A percentile compares a stretch with the other conserved stretches of the same genome.
phyloP scores from a whole-genome alignment of 768 basidiomycete genomes.

The Suillus spraguei region DNA sequence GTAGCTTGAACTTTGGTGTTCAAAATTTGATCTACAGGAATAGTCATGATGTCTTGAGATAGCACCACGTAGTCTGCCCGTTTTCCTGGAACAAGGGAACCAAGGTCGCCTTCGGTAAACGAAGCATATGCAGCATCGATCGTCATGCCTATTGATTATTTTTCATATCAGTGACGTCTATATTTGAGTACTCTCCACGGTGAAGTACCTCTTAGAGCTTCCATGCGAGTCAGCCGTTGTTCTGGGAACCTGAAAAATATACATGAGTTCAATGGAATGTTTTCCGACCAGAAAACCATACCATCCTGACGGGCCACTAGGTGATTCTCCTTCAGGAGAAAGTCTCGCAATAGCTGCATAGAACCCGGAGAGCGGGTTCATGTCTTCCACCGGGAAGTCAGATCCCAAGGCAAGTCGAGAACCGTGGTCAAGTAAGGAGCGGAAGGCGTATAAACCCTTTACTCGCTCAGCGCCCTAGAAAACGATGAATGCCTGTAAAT shows the following conservation, averaged over 20 bases:
- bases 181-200: background rate
- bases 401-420: constrained; percentile 80
- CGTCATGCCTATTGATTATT: constrained; percentile 66
- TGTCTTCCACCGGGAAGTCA: constrained; percentile 87
- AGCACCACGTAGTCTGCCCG: constrained; percentile 86
- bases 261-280: background rate
- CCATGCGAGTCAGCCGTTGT: constrained; percentile 70
- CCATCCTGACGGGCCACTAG: constrained; percentile 86
- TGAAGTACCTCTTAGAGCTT: constrained; percentile 71
- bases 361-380: constrained; percentile 84
- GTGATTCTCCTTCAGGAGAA: constrained; percentile 69
- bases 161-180: background rate
- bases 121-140: constrained; percentile 87
- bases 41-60: constrained; percentile 78
- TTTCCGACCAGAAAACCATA: constrained; percentile 30
- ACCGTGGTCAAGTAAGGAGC: constrained; percentile 63
- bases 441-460: constrained; percentile 87
- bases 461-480: constrained; percentile 79
- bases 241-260: constrained; percentile 69
- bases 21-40: constrained; percentile 61
- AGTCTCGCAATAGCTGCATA: constrained; percentile 86
- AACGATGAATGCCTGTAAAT: background rate
- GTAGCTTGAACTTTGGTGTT: constrained; percentile 71
- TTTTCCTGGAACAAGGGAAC: constrained; percentile 80
- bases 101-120: constrained; percentile 71